A percentile compares a stretch with the other conserved stretches of the same genome.
Conservation (phyloP, 2,329 filamentous ascomycete species). For the Xylariales sp. region DNA sequence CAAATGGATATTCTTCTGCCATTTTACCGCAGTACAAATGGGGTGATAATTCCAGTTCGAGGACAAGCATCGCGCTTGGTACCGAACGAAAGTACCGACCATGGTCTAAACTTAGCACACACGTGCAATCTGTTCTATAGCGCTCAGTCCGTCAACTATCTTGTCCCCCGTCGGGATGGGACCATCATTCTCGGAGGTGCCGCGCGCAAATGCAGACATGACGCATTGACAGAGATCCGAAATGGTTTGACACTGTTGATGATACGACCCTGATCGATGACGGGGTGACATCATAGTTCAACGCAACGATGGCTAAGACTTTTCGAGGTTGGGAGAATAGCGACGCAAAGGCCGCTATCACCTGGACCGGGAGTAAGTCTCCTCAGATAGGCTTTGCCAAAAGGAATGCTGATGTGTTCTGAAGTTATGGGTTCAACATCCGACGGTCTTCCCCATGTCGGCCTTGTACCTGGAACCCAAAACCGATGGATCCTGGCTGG, state of each 20-base stretch:
- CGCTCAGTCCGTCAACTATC: slow-evolving; percentile 1
- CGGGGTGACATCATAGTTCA: neutral
- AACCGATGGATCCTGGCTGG: slow-evolving; percentile 7
- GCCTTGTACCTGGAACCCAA: neutral
- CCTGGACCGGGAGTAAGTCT: slow-evolving; percentile 5
- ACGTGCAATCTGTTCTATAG: slow-evolving; percentile 4
- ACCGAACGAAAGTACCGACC: neutral
- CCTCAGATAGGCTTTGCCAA: neutral
- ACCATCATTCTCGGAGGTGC: slow-evolving; percentile 5
- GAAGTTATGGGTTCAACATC: slow-evolving; percentile 5
- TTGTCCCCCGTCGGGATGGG: slow-evolving; percentile 3
- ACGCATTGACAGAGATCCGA: neutral
- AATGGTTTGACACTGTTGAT: slow-evolving; percentile 6
- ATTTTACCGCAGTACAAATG: slow-evolving; percentile 25
- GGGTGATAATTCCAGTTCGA: neutral
- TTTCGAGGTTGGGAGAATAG: slow-evolving; percentile 8
- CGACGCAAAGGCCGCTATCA: slow-evolving; percentile 1
- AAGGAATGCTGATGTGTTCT: neutral
- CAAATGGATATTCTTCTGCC: slow-evolving; percentile 28
- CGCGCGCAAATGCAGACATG: neutral
- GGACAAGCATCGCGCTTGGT: slow-evolving; percentile 4
- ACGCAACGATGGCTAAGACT: neutral
- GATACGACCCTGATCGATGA: slow-evolving; percentile 1
- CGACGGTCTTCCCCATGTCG: neutral
- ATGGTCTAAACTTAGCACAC: neutral